These are phyloP conservation scores for Ophiostoma montium DNA, from an alignment of 2,329 filamentous ascomycete species.

Conservation along the genomic window DNA sequence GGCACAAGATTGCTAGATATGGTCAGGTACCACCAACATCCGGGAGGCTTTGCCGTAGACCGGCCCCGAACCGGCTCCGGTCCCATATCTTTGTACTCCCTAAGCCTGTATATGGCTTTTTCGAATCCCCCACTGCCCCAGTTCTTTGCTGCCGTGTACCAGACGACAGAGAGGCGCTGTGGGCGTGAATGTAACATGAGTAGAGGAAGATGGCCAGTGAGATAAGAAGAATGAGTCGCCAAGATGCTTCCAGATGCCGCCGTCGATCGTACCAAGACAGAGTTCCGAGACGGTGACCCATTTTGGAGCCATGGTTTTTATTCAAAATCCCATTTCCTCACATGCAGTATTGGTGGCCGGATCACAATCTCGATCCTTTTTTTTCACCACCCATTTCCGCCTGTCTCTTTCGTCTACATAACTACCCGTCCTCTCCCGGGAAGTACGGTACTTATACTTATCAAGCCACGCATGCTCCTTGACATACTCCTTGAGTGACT, in stretches of 20 bases:
- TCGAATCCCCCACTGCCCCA: background rate
- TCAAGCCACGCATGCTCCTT: too few species aligned
- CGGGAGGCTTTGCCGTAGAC: too few species aligned
- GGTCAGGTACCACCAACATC: too few species aligned
- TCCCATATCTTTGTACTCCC: background rate
- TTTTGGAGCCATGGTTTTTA: background rate
- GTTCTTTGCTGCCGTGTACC: background rate
- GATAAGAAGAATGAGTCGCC: background rate
- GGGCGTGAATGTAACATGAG: background rate
- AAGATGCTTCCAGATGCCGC: background rate
- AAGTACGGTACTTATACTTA: too few species aligned
- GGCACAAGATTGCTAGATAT: too few species aligned
- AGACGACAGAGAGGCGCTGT: background rate
- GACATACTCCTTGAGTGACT: too few species aligned
- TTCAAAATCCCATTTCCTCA: background rate
- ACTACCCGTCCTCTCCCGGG: background rate
- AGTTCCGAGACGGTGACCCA: background rate
- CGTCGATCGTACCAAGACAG: slow-evolving; percentile 2
- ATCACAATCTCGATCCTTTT: background rate
- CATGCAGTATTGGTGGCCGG: background rate
- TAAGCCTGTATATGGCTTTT: too few species aligned
- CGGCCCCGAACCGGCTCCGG: too few species aligned
- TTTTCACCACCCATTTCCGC: background rate
- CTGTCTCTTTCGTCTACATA: background rate
- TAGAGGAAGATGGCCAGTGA: background rate